Evolutionary conservation across 2,329 filamentous ascomycete species (phyloP).

Genomic region (Scedosporium apiospermum): DNA sequence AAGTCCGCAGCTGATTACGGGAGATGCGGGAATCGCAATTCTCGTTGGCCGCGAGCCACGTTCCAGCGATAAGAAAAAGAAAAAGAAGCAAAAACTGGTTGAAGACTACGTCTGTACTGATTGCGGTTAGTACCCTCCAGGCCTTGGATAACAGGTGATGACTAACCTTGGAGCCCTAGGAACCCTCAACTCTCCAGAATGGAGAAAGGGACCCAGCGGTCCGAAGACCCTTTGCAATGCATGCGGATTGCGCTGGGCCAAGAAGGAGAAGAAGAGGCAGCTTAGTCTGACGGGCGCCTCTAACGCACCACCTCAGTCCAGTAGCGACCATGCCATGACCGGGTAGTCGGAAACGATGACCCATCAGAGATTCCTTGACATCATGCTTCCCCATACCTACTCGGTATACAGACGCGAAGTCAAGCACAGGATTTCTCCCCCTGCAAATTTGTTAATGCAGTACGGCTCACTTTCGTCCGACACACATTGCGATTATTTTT

Average conservation of each 20-base stretch:
- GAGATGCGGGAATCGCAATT: constrained; percentile 60
- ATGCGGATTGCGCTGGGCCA: constrained; percentile 68
- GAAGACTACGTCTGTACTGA: constrained; percentile 95
- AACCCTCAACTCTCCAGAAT: constrained; percentile 87
- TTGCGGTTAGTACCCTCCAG: constrained; percentile 51
- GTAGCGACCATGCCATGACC: constrained; percentile 1
- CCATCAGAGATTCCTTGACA: not conserved
- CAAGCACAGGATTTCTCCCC: no score
- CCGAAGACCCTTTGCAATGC: constrained; percentile 95
- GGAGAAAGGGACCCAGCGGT: constrained; percentile 86
- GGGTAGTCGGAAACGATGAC: not conserved
- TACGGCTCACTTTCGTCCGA: not conserved
- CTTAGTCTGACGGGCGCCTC: not conserved
- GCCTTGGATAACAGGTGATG: not conserved
- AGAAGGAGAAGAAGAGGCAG: constrained; percentile 67
- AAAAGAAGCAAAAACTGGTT: constrained; percentile 73
- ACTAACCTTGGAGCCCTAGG: constrained; percentile 27
- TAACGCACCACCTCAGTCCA: constrained; percentile 11
- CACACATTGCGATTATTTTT: not conserved
- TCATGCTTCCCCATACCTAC: not conserved
- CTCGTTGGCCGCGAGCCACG: constrained; percentile 67
- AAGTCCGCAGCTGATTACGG: constrained; percentile 58
- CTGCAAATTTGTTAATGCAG: no score
- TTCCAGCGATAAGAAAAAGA: constrained; percentile 73
- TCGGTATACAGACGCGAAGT: not conserved